Base-by-base conservation (phyloP, 2,329 filamentous ascomycete species). In the Trichoderma koningii region DNA sequence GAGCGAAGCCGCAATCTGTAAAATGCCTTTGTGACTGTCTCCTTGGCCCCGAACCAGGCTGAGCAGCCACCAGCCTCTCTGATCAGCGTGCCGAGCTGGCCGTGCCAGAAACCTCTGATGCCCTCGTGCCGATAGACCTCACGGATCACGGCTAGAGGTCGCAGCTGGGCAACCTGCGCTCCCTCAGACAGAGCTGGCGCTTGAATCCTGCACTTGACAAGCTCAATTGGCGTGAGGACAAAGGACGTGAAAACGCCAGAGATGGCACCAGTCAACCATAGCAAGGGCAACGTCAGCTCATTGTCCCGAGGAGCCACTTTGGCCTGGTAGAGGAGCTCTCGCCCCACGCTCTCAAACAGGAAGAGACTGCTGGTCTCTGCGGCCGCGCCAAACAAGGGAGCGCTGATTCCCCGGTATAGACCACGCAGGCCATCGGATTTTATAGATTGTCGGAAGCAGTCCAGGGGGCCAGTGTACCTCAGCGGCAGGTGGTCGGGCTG, bases 141-240 rank as follows among this genome's bases (percentile, higher is more conserved):
- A 28, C 84, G 82, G 50, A 98, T 90, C 48, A 97, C 87, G 5
- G 85, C 78, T 14, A 91, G 74, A 0, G 93, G 89, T 1, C 85
- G 85, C 5, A 90, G 83, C 3, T 83, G 78, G 14, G 79, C 81
- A 3, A 76, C 76, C 2, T 72, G 73, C 26, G 74, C 75, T 23
- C 80, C 81, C 26, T 79, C 78, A 2, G 76, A 74, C 1, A 79
- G 75, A 17, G 72, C 73, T 10, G 84, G 92, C 0, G 94, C 93
- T 76, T 99, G 95, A 80, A 99, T 96, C 78, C 95, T 96, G 85
- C 95, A 99, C 79, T 99, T 99, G 75, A 99, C 91, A 60, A 99
- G 86, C 79, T 99, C 95, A 70, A 99, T 92, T 0, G 95, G 95
- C 0, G 95, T 99, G 67, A 99, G 86, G 38, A 97, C 87, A 55